phyloP scores from a whole-genome alignment of 1,284 basidiomycete species.

The Pterula multifida region DNA sequence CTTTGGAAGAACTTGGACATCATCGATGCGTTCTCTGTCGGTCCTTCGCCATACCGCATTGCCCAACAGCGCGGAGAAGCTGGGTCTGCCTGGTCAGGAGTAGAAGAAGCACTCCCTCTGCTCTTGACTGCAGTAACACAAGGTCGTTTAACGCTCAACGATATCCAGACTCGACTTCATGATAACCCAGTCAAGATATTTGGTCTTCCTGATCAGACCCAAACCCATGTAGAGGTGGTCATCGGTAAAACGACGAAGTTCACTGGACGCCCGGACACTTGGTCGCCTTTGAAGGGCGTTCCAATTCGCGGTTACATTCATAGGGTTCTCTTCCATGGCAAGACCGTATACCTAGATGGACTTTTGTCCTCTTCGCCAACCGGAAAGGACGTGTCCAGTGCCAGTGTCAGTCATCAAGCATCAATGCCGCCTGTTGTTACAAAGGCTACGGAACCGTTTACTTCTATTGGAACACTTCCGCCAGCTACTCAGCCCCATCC shows the following conservation, averaged over 20 bases:
- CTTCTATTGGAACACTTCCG: not conserved
- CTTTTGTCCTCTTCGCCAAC: constrained; percentile 46
- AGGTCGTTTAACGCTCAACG: constrained; percentile 73
- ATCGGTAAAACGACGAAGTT: constrained; percentile 69
- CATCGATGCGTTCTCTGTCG: constrained; percentile 91
- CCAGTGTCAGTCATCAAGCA: constrained; percentile 41
- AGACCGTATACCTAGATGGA: constrained; percentile 91
- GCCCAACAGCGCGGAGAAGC: constrained; percentile 57
- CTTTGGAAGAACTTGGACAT: constrained; percentile 82
- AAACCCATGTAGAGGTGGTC: constrained; percentile 91
- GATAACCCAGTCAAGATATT: constrained; percentile 94
- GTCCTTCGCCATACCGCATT: constrained; percentile 73
- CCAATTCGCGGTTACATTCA: constrained; percentile 72
- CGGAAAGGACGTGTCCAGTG: constrained; percentile 77
- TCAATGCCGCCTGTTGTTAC: constrained; percentile 14
- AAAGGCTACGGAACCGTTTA: not conserved
- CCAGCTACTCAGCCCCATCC: constrained; percentile 10
- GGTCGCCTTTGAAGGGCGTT: constrained; percentile 78
- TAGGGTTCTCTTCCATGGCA: constrained; percentile 86
- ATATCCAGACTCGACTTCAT: constrained; percentile 71
- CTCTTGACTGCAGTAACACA: constrained; percentile 80
- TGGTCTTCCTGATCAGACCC: constrained; percentile 73
- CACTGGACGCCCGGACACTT: constrained; percentile 34
- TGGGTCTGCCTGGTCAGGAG: constrained; percentile 66
- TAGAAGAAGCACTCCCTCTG: constrained; percentile 83